phyloP scores from a whole-genome alignment of 2,329 filamentous ascomycete genomes.

The Botryotinia calthae region DNA sequence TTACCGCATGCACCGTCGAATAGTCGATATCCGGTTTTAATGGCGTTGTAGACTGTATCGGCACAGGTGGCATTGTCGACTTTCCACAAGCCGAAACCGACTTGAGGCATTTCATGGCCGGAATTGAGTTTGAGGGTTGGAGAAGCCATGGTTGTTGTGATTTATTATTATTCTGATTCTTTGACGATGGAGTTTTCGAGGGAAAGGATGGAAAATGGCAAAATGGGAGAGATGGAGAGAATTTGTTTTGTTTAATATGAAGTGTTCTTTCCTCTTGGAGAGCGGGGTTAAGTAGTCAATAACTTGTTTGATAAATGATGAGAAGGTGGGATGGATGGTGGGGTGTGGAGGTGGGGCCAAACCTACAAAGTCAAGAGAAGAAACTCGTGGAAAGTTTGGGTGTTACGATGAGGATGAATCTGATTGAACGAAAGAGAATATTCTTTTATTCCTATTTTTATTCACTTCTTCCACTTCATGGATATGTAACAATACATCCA shows the following conservation, averaged over 20 bases:
- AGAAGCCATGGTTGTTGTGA: slow-evolving; percentile 33
- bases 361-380: background rate
- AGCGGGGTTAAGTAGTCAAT: background rate
- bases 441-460: background rate
- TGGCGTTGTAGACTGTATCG: slow-evolving; percentile 66
- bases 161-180: background rate
- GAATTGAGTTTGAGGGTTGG: slow-evolving; percentile 47
- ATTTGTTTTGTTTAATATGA: background rate
- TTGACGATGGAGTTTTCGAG: too few relatives aligned
- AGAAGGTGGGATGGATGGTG: background rate
- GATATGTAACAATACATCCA: background rate
- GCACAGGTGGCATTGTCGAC: slow-evolving; percentile 62
- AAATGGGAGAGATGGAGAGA: background rate
- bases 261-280: background rate
- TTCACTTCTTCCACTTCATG: background rate
- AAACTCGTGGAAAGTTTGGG: slow-evolving; percentile 9
- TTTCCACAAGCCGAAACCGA: slow-evolving; percentile 69
- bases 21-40: slow-evolving; percentile 58
- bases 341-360: background rate
- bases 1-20: slow-evolving; percentile 60
- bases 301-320: background rate
- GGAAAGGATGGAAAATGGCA: background rate
- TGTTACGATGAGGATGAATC: background rate
- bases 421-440: too few relatives aligned
- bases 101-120: slow-evolving; percentile 55